Base-by-base conservation (phyloP, 805 yeast species). In the Zygosaccharomyces siamensis region DNA sequence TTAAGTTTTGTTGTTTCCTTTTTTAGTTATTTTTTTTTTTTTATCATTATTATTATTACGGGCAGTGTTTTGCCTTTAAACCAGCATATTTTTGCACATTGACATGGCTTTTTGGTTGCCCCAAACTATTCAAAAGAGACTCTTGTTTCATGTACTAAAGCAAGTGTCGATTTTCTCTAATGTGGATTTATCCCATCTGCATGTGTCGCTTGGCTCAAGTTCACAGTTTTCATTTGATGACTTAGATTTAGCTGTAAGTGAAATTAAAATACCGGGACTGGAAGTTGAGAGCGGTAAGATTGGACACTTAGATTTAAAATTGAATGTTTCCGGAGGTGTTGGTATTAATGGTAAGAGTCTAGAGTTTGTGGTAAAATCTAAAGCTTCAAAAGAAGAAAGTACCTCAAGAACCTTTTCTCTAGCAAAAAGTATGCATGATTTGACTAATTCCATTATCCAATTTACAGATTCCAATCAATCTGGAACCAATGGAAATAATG, bases 81-180 rank as follows among this genome's bases (percentile, higher is more conserved):
- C 24, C 3, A 6, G 24, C 8, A 16, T 33, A 18, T 18, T 18
- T 18, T 18, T 33, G 16, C 7, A 43, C 7, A 35, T 31, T 35
- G 31, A 35, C 27, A 61, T 61, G 66, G 53, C 67, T 61, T 63
- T 63, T 33, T 88, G 96, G 95, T 76, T 87, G 66, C 92, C 95
- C 5, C 92, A 84, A 64, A 86, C 85, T 66, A 74, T 90, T 37
- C 96, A 89, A 60, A 85, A 86, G 68, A 73, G 95, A 57, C 76
- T 89, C 33, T 77, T 90, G 38, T 79, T 86, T 38, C 89, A 88
- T 65, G 79, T 89, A 4, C 75, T 90, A 23, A 87, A 86, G 62
- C 92, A 88, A 66, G 77, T 89, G 39, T 81, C 90, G 12, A 69
- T 90, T 37, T 87, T 90, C 60, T 85, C 96, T 1, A 86, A 84